Evolutionary conservation across 1,284 basidiomycete species (phyloP).

Genomic region (Papiliotrema terrestris): DNA sequence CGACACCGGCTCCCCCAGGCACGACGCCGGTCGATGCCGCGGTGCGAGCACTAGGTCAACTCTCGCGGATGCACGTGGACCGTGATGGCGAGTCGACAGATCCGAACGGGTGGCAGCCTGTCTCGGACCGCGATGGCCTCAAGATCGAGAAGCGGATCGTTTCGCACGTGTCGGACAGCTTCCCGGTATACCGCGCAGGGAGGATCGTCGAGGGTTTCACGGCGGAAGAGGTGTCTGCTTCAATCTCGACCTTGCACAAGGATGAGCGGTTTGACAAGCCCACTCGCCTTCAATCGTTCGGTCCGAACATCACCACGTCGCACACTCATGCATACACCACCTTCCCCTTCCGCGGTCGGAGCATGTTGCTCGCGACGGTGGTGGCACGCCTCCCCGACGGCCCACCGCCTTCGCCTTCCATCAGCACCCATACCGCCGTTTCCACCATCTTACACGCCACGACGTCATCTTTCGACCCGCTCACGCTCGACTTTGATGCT

Average conservation of each 20-base stretch:
- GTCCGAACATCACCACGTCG: conserved; percentile 64
- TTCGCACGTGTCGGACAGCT: conserved; percentile 70
- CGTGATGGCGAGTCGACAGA: conserved; percentile 53
- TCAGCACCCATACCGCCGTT: conserved; percentile 46
- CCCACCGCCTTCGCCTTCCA: conserved; percentile 47
- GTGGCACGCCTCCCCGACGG: conserved; percentile 60
- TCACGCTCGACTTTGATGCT: conserved; percentile 55
- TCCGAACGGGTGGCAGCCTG: conserved; percentile 71
- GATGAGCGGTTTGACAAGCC: conserved; percentile 57
- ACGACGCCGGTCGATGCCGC: conserved; percentile 62
- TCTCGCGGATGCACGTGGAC: conserved; percentile 67
- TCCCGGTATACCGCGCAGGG: conserved; percentile 83
- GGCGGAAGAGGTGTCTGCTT: conserved; percentile 80
- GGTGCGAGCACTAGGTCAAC: conserved; percentile 74
- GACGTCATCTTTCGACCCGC: conserved; percentile 65
- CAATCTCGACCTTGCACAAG: conserved; percentile 57
- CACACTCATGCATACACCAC: conserved; percentile 57
- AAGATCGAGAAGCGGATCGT: conserved; percentile 72
- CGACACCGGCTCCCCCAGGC: conserved; percentile 45
- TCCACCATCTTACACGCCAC: conserved; percentile 69
- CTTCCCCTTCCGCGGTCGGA: conserved; percentile 88
- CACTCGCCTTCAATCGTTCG: conserved; percentile 72
- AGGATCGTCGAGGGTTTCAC: conserved; percentile 92
- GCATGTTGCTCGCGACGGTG: conserved; percentile 75
- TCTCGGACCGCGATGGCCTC: conserved; percentile 72